Evolutionary conservation across 2,329 filamentous ascomycete genomes (phyloP).

Genomic region (Pyricularia sp.): DNA sequence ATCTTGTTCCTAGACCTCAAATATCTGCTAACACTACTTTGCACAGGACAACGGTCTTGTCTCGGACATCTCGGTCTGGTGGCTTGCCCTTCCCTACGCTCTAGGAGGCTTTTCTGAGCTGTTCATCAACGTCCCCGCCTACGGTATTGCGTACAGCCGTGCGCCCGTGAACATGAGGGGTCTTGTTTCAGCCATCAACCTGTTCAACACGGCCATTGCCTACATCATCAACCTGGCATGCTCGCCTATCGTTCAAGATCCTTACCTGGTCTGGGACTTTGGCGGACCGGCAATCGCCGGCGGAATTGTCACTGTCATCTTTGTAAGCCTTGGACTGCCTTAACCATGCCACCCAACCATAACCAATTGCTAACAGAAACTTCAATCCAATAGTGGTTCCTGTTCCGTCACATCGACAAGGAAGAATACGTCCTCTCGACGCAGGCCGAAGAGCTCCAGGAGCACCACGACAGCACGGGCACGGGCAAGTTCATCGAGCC

Average conservation of each 20-base stretch:
- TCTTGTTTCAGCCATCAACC: slow-evolving; percentile 47
- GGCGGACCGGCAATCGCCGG: slow-evolving; percentile 33
- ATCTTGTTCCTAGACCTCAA: not conserved
- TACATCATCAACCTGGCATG: slow-evolving; percentile 26
- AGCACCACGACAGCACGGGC: slow-evolving; percentile 6
- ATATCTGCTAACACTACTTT: slow-evolving; percentile 6
- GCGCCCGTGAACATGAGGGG: slow-evolving; percentile 65
- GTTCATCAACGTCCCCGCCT: slow-evolving; percentile 36
- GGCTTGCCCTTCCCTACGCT: slow-evolving; percentile 40
- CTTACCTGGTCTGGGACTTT: slow-evolving; percentile 36
- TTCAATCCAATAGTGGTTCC: slow-evolving; percentile 24
- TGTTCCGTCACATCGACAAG: slow-evolving; percentile 31
- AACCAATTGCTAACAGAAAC: not conserved
- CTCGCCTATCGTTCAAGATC: slow-evolving; percentile 32
- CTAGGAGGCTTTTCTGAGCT: slow-evolving; percentile 37
- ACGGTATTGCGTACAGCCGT: slow-evolving; percentile 49
- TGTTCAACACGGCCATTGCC: slow-evolving; percentile 12
- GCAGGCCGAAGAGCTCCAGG: slow-evolving; percentile 17
- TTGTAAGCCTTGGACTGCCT: slow-evolving; percentile 10
- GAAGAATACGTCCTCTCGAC: slow-evolving; percentile 29
- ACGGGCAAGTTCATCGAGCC: slow-evolving; percentile 8
- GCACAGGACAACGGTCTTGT: slow-evolving; percentile 19
- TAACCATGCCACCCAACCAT: not conserved
- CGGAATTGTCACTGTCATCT: slow-evolving; percentile 26
- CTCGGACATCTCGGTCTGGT: slow-evolving; percentile 38